Percentiles rank a stretch among this genome's conserved stretches.
These are phyloP conservation scores for Trichocomaceae sp. DNA, from an alignment of 2,329 filamentous ascomycete species.

Conservation along the genomic window DNA sequence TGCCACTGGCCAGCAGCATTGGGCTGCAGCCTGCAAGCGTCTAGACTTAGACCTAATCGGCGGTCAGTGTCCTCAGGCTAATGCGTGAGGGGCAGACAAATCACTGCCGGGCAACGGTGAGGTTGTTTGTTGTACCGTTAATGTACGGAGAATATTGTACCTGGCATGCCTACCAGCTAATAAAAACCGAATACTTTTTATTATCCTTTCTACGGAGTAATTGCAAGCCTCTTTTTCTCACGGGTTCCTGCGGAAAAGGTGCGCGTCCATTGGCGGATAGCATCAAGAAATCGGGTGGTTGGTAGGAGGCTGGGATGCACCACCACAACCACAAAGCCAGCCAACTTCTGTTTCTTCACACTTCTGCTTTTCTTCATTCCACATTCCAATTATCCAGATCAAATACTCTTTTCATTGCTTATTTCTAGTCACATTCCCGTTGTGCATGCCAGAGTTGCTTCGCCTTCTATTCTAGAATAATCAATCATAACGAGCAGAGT, in stretches of 20 bases:
- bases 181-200: too few species aligned
- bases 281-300: constrained; percentile 15
- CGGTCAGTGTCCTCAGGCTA: not conserved
- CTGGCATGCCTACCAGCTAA: too few species aligned
- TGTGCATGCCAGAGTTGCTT: not conserved
- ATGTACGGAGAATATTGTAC: too few species aligned
- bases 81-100: not conserved
- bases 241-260: not conserved
- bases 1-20: too few species aligned
- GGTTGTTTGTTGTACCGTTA: too few species aligned
- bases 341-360: constrained; percentile 3
- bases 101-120: too few species aligned
- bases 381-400: constrained; percentile 8
- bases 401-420: not conserved
- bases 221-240: too few species aligned
- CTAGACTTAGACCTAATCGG: too few species aligned
- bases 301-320: constrained; percentile 14
- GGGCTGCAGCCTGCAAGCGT: too few species aligned
- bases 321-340: constrained; percentile 9
- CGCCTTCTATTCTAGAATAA: not conserved
- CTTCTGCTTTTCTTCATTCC: not conserved
- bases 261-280: constrained; percentile 5
- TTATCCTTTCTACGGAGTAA: too few species aligned
- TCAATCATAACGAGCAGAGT: not conserved
- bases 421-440: not conserved